Base-by-base conservation (phyloP, 2,329 filamentous ascomycete genomes). In the Mariannaea sp. region DNA sequence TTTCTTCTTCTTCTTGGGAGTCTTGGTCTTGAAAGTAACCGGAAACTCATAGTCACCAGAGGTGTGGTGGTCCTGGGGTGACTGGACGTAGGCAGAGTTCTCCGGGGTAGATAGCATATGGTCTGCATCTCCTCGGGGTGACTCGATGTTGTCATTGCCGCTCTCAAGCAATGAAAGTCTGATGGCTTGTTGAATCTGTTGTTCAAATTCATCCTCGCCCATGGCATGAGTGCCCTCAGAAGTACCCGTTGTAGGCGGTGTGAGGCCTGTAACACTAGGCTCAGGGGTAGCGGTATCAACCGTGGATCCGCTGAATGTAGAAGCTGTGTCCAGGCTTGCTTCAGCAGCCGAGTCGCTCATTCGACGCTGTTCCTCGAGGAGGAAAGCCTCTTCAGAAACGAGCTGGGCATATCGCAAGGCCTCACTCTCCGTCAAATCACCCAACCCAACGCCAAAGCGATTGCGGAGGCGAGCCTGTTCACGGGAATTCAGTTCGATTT, bases 371-470 rank as follows among this genome's bases (percentile, higher is more conserved):
- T 85, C 80, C 22, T 87, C 83, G n/a, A 73, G 63, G n/a, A 73
- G 63, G 53, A 81, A 84, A 1, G 80, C 72, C 65, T 88, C 85
- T 56, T 84, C 78, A 0, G 85, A 88, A 6, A 88, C 75, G 77
- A 88, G 83, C 66, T 85, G 82, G 0, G 84, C 85, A 61, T 88
- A 88, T 27, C 75, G 77, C 16, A 88, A 58, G 14, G 84, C 81
- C 64, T 88, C 85, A 62, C 87, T 84, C 59, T 88, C 85, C 2
- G 78, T 87, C 56, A 88, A 68, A 22, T 85, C 84, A 3, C 77
- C 82, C 1, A 97, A 73, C 27, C 92, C 90, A 2, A 94, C 84
- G 5, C 94, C 94, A 65, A 96, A 99, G 29, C 93, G 85, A 24
- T 84, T 86, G 29, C 84, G 87, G 20, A 97, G 77, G 19, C 86